phyloP scores from a whole-genome alignment of 1,284 basidiomycete species.

The Sporisorium exsertum region DNA sequence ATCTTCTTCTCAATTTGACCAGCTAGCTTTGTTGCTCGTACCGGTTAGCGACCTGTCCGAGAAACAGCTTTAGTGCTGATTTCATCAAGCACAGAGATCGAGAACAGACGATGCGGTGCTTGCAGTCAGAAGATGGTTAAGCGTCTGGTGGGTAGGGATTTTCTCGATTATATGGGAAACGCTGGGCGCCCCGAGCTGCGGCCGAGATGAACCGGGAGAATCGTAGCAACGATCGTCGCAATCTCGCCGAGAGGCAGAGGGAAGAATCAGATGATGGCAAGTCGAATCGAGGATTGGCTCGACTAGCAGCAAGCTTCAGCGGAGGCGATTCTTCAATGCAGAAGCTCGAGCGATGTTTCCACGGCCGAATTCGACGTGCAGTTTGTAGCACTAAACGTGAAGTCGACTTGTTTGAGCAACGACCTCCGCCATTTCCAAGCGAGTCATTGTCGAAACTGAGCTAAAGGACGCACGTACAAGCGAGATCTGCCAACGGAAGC shows the following conservation, averaged over 20 bases:
- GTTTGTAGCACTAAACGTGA: not conserved
- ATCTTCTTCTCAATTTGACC: not conserved
- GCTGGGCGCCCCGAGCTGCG: not conserved
- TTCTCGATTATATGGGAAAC: not conserved
- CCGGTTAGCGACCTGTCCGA: too few species aligned
- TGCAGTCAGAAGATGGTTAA: not conserved
- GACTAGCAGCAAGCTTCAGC: not conserved
- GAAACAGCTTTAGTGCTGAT: not conserved
- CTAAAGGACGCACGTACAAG: not conserved
- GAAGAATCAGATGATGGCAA: not conserved
- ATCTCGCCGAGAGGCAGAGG: not conserved
- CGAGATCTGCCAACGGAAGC: not conserved
- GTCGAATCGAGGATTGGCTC: not conserved
- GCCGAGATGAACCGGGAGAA: not conserved
- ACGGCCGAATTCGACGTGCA: not conserved
- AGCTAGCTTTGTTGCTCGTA: not conserved
- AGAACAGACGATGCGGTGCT: too few species aligned
- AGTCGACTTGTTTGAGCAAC: too few species aligned
- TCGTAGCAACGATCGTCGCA: not conserved
- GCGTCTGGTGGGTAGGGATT: too few species aligned
- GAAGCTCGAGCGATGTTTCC: not conserved
- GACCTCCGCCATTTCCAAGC: not conserved
- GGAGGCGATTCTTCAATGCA: not conserved
- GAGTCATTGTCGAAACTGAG: not conserved
- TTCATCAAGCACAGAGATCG: not conserved